These are phyloP conservation scores for Pseudogymnoascus sp. DNA, from an alignment of 2,329 filamentous ascomycete genomes.

Conservation along the genomic window DNA sequence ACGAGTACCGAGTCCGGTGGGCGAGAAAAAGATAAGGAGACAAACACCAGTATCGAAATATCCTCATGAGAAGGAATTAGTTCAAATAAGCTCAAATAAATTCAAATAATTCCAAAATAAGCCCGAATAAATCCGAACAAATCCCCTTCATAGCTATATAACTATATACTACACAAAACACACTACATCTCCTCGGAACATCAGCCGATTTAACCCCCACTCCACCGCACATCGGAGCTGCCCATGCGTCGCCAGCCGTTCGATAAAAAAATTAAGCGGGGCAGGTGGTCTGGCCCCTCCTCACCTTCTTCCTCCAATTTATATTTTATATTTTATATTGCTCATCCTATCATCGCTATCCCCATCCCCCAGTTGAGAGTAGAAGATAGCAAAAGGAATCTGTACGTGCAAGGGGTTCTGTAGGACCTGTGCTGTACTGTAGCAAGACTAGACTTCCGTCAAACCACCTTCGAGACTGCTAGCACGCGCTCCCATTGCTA, in stretches of 20 bases:
- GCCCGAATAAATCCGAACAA: neutral
- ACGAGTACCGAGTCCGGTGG: neutral
- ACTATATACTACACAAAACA: neutral
- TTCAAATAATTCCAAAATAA: neutral
- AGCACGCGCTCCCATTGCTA: slow-evolving; percentile 27
- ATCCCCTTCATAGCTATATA: neutral
- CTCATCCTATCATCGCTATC: neutral
- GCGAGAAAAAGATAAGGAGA: neutral
- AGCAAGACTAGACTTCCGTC: neutral
- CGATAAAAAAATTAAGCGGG: neutral
- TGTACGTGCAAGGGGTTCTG: neutral
- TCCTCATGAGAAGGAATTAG: neutral
- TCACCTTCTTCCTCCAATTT: neutral
- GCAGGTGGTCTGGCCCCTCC: neutral
- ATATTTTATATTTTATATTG: slow-evolving; percentile 1
- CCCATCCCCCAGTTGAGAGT: neutral
- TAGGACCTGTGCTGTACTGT: neutral
- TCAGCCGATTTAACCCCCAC: neutral
- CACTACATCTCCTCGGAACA: neutral
- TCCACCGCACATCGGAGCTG: neutral
- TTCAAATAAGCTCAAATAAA: neutral
- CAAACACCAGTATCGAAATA: neutral
- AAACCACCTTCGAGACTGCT: slow-evolving; percentile 15
- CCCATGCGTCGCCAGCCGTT: neutral
- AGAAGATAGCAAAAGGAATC: neutral